Conservation (phyloP, 2,329 filamentous ascomycete genomes). For the Dactylonectria estremocensis region DNA sequence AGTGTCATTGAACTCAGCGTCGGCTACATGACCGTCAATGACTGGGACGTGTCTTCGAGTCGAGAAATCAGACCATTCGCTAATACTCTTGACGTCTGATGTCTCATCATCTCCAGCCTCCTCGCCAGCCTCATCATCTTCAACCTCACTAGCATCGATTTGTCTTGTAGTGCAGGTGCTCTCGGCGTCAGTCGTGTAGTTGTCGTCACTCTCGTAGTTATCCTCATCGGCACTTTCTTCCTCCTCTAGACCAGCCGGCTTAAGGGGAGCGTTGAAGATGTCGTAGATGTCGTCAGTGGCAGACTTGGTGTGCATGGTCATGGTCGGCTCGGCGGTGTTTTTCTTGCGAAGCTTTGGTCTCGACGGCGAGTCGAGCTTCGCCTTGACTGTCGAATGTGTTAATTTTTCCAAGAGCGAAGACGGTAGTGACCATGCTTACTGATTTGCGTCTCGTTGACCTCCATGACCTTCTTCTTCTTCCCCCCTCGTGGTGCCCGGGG, state of each 20-base stretch:
- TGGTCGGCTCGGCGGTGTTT: slow-evolving; percentile 85
- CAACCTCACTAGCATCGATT: slow-evolving; percentile 65
- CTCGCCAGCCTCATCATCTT: slow-evolving; percentile 65
- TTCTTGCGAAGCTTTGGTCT: slow-evolving; percentile 88
- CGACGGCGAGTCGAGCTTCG: slow-evolving; percentile 91
- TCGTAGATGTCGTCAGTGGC: slow-evolving; percentile 98
- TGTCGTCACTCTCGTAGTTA: slow-evolving; percentile 79
- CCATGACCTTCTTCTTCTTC: slow-evolving; percentile 85
- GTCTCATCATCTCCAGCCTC: slow-evolving; percentile 61
- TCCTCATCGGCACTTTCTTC: slow-evolving; percentile 72
- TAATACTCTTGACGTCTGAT: slow-evolving; percentile 75
- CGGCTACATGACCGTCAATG: slow-evolving; percentile 53
- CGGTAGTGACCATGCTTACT: slow-evolving; percentile 68
- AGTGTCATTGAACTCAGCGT: slow-evolving; percentile 54
- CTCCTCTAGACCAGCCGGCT: slow-evolving; percentile 45
- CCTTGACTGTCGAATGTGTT: slow-evolving; percentile 77
- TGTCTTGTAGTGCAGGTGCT: slow-evolving; percentile 85
- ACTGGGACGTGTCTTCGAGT: slow-evolving; percentile 78
- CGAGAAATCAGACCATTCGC: slow-evolving; percentile 92
- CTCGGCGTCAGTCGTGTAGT: slow-evolving; percentile 89
- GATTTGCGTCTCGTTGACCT: slow-evolving; percentile 93
- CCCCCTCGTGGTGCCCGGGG: slow-evolving; percentile 62
- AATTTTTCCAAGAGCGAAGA: slow-evolving; percentile 34
- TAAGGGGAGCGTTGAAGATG: slow-evolving; percentile 88
- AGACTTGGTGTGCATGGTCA: slow-evolving; percentile 96